phyloP scores from a whole-genome alignment of 129 eudicot species.

The Centrapalus pauciflorus region DNA sequence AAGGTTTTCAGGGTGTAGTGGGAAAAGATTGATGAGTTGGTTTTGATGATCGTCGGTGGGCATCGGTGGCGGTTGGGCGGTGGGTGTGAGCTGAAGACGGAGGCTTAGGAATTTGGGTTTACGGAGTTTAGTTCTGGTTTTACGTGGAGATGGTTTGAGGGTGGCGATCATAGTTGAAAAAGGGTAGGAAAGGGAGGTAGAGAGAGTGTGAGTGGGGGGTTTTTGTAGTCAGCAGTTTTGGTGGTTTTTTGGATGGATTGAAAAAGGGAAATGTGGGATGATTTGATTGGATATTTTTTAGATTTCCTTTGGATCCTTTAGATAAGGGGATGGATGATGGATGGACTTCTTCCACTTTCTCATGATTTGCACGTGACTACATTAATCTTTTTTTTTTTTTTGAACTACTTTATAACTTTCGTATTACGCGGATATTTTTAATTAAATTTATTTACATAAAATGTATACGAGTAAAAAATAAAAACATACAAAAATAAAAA shows the following conservation, averaged over 20 bases:
- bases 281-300: constrained; percentile 32
- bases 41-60: constrained; percentile 5
- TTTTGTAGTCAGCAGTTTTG: constrained; percentile 5
- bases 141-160: constrained; percentile 21
- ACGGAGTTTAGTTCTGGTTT: constrained; percentile 29
- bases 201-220: neutral
- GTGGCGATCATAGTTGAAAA: constrained; percentile 17
- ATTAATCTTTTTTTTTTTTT: neutral
- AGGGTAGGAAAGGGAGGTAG: neutral
- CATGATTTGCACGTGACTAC: constrained; percentile 20
- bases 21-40: constrained; percentile 52
- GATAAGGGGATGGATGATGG: constrained; percentile 15
- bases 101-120: constrained; percentile 66
- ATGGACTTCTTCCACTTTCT: constrained; percentile 17
- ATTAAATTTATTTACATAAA: too few relatives aligned
- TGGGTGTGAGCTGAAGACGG: constrained; percentile 39
- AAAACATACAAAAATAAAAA: too few relatives aligned
- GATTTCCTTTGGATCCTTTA: constrained; percentile 38
- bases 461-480: too few relatives aligned
- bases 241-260: constrained; percentile 15
- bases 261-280: constrained; percentile 32
- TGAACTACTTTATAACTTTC: too few relatives aligned
- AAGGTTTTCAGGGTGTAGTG: constrained; percentile 58
- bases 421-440: too few relatives aligned
- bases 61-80: constrained; percentile 24